Evolutionary conservation across 805 yeast species (phyloP).

Genomic region (Ogataea pilisensis): DNA sequence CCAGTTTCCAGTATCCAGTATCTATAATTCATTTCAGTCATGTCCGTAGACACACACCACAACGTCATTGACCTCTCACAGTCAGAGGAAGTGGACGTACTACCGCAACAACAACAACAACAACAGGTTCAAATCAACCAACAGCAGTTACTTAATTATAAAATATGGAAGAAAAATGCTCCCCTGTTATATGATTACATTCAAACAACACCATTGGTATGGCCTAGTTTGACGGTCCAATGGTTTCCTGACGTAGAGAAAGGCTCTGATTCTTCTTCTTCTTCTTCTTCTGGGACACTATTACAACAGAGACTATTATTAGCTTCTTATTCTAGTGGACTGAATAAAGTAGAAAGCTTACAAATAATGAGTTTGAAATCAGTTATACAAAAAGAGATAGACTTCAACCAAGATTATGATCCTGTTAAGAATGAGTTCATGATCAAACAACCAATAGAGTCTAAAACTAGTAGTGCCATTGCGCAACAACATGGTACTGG

Average conservation of each 20-base stretch:
- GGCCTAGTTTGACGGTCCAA: slow-evolving; percentile 62
- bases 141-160: slow-evolving; percentile 32
- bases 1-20: too few relatives aligned
- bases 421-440: slow-evolving; percentile 31
- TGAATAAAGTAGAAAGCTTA: slow-evolving; percentile 25
- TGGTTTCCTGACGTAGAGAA: slow-evolving; percentile 56
- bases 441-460: slow-evolving; percentile 2
- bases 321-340: slow-evolving; percentile 64
- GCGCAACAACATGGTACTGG: not conserved
- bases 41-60: not conserved
- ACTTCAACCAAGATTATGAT: slow-evolving; percentile 34
- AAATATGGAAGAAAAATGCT: slow-evolving; percentile 59
- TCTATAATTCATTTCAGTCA: not conserved
- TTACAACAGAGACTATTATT: slow-evolving; percentile 42
- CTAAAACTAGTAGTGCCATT: not conserved
- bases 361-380: slow-evolving; percentile 16
- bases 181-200: slow-evolving; percentile 52
- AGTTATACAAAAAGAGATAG: slow-evolving; percentile 9
- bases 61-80: not conserved
- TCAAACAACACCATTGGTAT: slow-evolving; percentile 48
- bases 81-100: too few relatives aligned
- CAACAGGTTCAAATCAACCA: slow-evolving; percentile 7
- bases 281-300: slow-evolving; percentile 20
- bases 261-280: not conserved
- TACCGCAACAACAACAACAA: too few relatives aligned